phyloP scores from a whole-genome alignment of 352 stramenopile genomes.

The Phytopythium oedochilum region DNA sequence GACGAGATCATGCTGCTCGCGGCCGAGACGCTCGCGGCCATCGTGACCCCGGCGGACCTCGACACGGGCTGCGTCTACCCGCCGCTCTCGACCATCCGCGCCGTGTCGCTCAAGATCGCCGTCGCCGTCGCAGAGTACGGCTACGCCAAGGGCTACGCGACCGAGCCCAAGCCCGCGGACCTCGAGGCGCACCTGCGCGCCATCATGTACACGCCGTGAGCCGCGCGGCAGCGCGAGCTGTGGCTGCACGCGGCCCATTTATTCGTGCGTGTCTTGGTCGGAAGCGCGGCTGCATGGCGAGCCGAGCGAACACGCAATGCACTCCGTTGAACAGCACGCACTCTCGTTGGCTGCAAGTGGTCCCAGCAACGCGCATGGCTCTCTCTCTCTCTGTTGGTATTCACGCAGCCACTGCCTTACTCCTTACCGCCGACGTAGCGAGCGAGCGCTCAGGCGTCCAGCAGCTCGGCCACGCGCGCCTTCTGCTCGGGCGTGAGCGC shows the following conservation, averaged over 20 bases:
- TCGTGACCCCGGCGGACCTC: conserved; percentile 88
- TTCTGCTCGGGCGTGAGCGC: conserved; percentile 88
- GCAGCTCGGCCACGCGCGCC: conserved; percentile 50
- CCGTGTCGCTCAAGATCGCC: conserved; percentile 92
- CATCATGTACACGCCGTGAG: conserved; percentile 77
- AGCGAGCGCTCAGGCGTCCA: conserved; percentile 13
- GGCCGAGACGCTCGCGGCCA: conserved; percentile 58
- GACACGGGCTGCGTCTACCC: conserved; percentile 93
- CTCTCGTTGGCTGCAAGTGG: too few species aligned
- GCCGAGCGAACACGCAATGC: neutral
- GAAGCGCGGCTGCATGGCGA: neutral
- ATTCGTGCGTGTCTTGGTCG: neutral
- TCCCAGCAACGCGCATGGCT: too few species aligned
- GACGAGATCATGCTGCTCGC: conserved; percentile 84
- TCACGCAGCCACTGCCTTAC: too few species aligned
- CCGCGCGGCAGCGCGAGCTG: too few species aligned
- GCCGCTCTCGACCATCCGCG: conserved; percentile 87
- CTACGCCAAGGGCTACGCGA: conserved; percentile 57
- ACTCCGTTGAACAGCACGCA: too few species aligned
- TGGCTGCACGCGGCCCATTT: neutral
- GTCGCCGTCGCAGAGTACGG: conserved; percentile 87
- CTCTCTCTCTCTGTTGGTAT: too few species aligned
- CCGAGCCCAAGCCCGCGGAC: conserved; percentile 40
- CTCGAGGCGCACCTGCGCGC: conserved; percentile 48
- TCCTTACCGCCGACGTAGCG: too few species aligned